Evolutionary conservation across 1,284 basidiomycete genomes (phyloP).

Genomic region (Fomitopsis betulina): DNA sequence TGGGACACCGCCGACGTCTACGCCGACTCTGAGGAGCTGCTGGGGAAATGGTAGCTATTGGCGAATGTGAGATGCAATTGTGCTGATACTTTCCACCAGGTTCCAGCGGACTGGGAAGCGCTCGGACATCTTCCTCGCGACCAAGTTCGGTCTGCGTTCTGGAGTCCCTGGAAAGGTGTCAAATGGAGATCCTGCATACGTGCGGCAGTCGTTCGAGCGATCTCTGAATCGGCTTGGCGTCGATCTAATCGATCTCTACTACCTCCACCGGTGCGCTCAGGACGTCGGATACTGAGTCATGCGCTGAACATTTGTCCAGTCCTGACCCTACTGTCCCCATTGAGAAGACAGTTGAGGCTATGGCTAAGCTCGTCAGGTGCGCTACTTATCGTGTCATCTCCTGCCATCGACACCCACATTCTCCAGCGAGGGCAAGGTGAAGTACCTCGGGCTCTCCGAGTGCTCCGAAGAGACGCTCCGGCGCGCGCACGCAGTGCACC

Average conservation of each 20-base stretch:
- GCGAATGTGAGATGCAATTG: background rate
- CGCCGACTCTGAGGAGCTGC: conserved; percentile 20
- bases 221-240: conserved; percentile 39
- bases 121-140: conserved; percentile 39
- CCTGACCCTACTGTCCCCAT: conserved; percentile 41
- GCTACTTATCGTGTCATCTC: conserved; percentile 1
- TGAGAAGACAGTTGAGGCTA: conserved; percentile 34
- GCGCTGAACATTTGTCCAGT: conserved; percentile 16
- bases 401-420: too few relatives aligned
- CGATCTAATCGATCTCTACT: conserved; percentile 44
- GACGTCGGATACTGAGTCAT: too few relatives aligned
- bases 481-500: conserved; percentile 57
- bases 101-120: conserved; percentile 34
- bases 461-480: conserved; percentile 52
- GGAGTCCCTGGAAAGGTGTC: conserved; percentile 12
- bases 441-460: conserved; percentile 41
- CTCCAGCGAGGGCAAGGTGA: too few relatives aligned
- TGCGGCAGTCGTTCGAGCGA: conserved; percentile 29
- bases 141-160: conserved; percentile 42
- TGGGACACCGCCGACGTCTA: background rate
- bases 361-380: conserved; percentile 53
- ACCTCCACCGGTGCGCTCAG: conserved; percentile 32
- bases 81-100: background rate
- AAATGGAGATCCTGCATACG: conserved; percentile 32
- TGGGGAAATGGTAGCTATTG: conserved; percentile 24